phyloP scores from a whole-genome alignment of 148 eudicot species.

The Rhododendron simsii region DNA sequence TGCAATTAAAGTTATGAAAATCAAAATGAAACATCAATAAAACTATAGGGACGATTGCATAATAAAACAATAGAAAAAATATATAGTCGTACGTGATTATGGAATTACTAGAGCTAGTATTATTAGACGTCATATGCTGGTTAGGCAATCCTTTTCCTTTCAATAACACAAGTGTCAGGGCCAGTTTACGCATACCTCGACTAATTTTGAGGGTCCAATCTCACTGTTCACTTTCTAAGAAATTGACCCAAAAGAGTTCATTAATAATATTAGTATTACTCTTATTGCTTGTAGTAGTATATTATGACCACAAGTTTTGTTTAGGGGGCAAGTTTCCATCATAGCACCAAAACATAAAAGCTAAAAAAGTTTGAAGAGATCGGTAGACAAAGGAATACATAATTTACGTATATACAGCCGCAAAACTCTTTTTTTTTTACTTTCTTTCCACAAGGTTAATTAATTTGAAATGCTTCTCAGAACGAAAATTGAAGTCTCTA shows the following conservation, averaged over 20 bases:
- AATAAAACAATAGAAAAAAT: not conserved
- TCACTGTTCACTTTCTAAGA: too few species aligned
- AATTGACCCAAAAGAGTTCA: too few species aligned
- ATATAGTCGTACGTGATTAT: not conserved
- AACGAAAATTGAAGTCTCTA: not conserved
- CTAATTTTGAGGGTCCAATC: too few species aligned
- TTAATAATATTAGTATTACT: too few species aligned
- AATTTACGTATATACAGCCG: too few species aligned
- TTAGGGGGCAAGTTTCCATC: constrained; percentile 9
- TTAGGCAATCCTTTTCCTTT: not conserved
- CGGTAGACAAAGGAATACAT: not conserved
- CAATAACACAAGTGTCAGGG: not conserved
- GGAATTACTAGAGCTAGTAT: not conserved
- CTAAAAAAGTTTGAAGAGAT: not conserved
- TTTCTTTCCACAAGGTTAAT: not conserved
- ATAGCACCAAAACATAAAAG: not conserved
- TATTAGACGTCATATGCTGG: not conserved
- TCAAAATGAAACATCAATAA: not conserved
- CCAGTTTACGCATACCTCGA: too few species aligned
- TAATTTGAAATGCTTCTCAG: not conserved
- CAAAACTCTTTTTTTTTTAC: not conserved
- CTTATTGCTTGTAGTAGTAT: not conserved
- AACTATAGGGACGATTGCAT: not conserved
- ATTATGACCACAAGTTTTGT: not conserved
- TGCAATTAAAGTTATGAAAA: not conserved